phyloP scores from a whole-genome alignment of 176 grass and related monocot genomes.

The Carex scoparia region DNA sequence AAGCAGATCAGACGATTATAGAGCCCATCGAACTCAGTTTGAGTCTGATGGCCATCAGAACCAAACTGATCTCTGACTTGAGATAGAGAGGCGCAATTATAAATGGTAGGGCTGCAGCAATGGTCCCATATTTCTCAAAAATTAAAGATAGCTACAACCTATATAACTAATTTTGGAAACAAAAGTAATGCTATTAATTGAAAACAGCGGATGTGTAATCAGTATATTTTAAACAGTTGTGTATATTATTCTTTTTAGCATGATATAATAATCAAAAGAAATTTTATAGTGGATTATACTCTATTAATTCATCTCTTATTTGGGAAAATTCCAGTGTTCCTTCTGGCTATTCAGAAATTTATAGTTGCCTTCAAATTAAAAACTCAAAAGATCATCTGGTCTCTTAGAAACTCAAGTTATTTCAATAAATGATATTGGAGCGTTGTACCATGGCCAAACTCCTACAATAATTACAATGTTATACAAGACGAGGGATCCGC shows the following conservation, averaged over 20 bases:
- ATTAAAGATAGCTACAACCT: background rate
- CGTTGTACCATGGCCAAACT: background rate
- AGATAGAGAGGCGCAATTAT: background rate
- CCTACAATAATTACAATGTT: too few relatives aligned
- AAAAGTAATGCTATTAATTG: background rate
- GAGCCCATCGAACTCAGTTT: too few relatives aligned
- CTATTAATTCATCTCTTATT: background rate
- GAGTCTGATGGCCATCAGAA: too few relatives aligned
- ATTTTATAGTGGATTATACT: too few relatives aligned
- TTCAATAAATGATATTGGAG: background rate
- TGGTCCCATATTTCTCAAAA: background rate
- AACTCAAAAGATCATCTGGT: background rate
- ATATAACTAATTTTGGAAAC: background rate
- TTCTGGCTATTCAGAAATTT: background rate
- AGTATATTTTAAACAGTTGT: background rate
- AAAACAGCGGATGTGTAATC: background rate
- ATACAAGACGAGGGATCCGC: too few relatives aligned
- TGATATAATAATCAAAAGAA: too few relatives aligned
- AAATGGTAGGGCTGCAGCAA: background rate
- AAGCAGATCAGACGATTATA: too few relatives aligned
- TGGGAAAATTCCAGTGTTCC: background rate
- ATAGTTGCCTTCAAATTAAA: background rate
- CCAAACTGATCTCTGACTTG: background rate
- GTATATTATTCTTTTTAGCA: background rate
- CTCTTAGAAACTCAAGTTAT: background rate